phyloP scores from a whole-genome alignment of 2,329 filamentous ascomycete species.

The Penicillium sclerotigenum region DNA sequence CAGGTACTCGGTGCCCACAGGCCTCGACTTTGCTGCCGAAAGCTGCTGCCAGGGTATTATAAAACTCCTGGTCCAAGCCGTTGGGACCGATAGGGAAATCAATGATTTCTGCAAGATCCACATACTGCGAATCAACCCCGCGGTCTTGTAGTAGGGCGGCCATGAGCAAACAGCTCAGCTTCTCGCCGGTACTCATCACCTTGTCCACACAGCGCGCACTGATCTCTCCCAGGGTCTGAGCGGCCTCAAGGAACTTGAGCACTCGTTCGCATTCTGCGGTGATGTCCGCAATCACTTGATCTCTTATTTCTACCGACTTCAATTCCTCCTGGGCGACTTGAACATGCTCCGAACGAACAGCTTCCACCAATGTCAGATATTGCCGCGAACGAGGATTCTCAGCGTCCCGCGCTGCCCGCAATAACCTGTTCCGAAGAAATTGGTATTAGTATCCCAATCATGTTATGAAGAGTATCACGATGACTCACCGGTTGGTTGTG shows the following conservation, averaged over 20 bases:
- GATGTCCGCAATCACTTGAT: constrained; percentile 63
- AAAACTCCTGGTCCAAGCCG: constrained; percentile 66
- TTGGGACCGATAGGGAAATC: constrained; percentile 56
- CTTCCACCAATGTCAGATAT: constrained; percentile 72
- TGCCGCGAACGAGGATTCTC: constrained; percentile 50
- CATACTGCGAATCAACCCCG: constrained; percentile 80
- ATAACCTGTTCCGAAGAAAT: constrained; percentile 31
- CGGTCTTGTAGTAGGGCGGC: constrained; percentile 75
- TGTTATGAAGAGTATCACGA: constrained; percentile 1
- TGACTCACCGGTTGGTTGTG: constrained; percentile 84
- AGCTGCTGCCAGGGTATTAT: constrained; percentile 59
- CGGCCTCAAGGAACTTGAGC: constrained; percentile 67
- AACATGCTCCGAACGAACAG: constrained; percentile 79
- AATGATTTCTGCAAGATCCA: constrained; percentile 82
- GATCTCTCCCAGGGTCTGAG: constrained; percentile 63
- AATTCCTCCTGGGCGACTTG: constrained; percentile 66
- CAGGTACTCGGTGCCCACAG: constrained; percentile 67
- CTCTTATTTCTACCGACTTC: constrained; percentile 54
- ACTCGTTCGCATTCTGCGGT: constrained; percentile 77
- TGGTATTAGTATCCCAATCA: constrained; percentile 7
- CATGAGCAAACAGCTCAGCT: constrained; percentile 91
- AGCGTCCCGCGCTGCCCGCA: constrained; percentile 51
- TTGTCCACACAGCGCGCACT: constrained; percentile 77
- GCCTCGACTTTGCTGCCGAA: constrained; percentile 63
- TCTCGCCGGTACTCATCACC: constrained; percentile 93